Base-by-base conservation (phyloP, 306 rosid species). In the Casuarina equisetifolia region DNA sequence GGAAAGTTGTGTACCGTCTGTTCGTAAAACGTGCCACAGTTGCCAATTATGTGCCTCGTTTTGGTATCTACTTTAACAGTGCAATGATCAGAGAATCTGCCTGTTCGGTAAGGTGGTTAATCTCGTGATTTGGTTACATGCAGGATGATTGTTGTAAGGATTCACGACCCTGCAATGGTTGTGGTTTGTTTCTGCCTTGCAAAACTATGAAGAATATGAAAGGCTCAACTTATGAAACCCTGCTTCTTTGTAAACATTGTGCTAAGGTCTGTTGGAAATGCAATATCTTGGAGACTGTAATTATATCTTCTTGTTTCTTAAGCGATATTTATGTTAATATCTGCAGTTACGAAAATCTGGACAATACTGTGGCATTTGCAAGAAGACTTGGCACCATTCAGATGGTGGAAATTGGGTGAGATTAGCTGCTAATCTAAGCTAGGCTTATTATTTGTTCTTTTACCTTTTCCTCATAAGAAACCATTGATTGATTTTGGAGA, bases 381-480 rank as follows among this genome's bases (percentile, higher is more conserved):
- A 89, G 91, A 85, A 83, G 89, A 90, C 91, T 63, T 95, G 97
- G 97, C 97, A 89, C 84, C 97, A 95, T 79, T 90, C 96, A 74
- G 97, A 95, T 74, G 99, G 91, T 43, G 99, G 97, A 77, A 85
- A 87, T 79, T 95, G 97, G 99, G 99, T 95, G 86, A 95, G 96
- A 83, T 77, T 78, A 77, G 79, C 76, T 73, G 57, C 67, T 64
- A 66, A 82, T 77, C 57, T 73, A 70, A 79, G 44, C 63, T 61
- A 59, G 74, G 55, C 54, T 66, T 80, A 40, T 74, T 7, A 10
- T 52, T 42, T 70, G 43, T 43, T 53, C 53, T 45, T 74, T 69
- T 57, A 53, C 48, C 25, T 54, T 69, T 54, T 67, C 78, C 52
- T 48, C 63, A 77, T 78, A n/a, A 53, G 66, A 12, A 44, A 13